Evolutionary conservation across 495 filamentous ascomycete species (phyloP).

Genomic region (Durotheca rogersii): DNA sequence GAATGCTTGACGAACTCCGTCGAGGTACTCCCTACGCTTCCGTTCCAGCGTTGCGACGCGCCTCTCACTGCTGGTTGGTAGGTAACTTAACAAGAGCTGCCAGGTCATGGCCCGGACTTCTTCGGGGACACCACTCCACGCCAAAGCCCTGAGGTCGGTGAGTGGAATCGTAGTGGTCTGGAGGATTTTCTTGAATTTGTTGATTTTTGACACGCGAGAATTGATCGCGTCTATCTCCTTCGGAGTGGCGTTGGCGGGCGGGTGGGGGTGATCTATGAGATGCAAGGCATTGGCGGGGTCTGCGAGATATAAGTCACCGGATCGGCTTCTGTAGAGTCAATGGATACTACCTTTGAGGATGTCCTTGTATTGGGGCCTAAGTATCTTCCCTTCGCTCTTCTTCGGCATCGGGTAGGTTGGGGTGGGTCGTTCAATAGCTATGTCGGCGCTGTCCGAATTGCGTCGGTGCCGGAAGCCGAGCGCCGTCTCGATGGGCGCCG

Average conservation of each 20-base stretch:
- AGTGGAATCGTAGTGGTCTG: slow-evolving; percentile 88
- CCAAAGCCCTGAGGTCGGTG: slow-evolving; percentile 74
- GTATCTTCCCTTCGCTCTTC: slow-evolving; percentile 87
- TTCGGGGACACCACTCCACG: slow-evolving; percentile 92
- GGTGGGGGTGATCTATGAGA: slow-evolving; percentile 81
- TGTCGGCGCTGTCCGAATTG: slow-evolving; percentile 79
- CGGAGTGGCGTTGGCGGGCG: slow-evolving; percentile 69
- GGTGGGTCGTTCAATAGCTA: slow-evolving; percentile 85
- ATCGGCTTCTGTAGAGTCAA: slow-evolving; percentile 1
- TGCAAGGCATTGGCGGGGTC: slow-evolving; percentile 96
- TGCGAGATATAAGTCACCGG: slow-evolving; percentile 36
- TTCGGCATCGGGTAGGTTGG: slow-evolving; percentile 84
- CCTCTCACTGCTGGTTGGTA: slow-evolving; percentile 90
- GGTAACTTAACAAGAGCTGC: slow-evolving; percentile 92
- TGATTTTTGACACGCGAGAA: slow-evolving; percentile 87
- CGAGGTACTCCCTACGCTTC: slow-evolving; percentile 95
- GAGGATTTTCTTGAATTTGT: slow-evolving; percentile 95
- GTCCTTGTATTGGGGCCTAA: slow-evolving; percentile 96
- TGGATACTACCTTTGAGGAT: slow-evolving; percentile 67
- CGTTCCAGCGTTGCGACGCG: slow-evolving; percentile 87
- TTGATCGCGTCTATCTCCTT: slow-evolving; percentile 88
- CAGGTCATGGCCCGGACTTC: slow-evolving; percentile 98
- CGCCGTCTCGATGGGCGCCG: slow-evolving; percentile 38
- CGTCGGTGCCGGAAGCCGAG: slow-evolving; percentile 41
- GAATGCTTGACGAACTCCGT: slow-evolving; percentile 93